phyloP scores from a whole-genome alignment of 352 stramenopile species.

The Globisporangium barbulae region DNA sequence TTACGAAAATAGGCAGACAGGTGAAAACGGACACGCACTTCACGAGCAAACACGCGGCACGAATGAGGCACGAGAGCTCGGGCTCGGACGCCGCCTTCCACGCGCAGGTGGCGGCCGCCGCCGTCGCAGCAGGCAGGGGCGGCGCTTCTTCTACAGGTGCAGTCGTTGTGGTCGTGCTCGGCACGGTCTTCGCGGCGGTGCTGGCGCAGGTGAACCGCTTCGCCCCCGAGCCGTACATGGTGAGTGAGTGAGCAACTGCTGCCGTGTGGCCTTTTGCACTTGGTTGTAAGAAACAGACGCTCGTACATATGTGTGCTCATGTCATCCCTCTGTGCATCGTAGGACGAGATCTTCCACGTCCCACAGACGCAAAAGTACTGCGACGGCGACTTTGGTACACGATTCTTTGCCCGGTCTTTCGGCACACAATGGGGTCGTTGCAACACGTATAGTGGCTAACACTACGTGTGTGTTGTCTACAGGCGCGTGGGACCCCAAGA shows the following conservation, averaged over 20 bases:
- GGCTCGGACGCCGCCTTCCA: neutral
- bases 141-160: neutral
- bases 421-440: neutral
- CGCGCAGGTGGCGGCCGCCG: neutral
- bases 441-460: neutral
- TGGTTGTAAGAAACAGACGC: neutral
- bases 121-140: neutral
- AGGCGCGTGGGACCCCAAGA: slow-evolving; percentile 90
- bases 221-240: slow-evolving; percentile 63
- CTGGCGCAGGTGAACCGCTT: slow-evolving; percentile 33
- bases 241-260: slow-evolving; percentile 14
- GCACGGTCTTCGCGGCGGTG: slow-evolving; percentile 24
- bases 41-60: neutral
- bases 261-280: too few relatives aligned
- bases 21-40: too few relatives aligned
- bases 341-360: slow-evolving; percentile 88
- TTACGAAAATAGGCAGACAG: too few relatives aligned
- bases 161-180: slow-evolving; percentile 18
- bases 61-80: slow-evolving; percentile 2
- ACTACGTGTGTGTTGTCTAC: neutral
- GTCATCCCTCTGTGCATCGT: neutral
- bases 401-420: neutral
- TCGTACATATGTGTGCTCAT: neutral
- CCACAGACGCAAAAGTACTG: slow-evolving; percentile 84
- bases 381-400: slow-evolving; percentile 50